phyloP scores from a whole-genome alignment of 345 rosid species.

The Mercurialis annua region DNA sequence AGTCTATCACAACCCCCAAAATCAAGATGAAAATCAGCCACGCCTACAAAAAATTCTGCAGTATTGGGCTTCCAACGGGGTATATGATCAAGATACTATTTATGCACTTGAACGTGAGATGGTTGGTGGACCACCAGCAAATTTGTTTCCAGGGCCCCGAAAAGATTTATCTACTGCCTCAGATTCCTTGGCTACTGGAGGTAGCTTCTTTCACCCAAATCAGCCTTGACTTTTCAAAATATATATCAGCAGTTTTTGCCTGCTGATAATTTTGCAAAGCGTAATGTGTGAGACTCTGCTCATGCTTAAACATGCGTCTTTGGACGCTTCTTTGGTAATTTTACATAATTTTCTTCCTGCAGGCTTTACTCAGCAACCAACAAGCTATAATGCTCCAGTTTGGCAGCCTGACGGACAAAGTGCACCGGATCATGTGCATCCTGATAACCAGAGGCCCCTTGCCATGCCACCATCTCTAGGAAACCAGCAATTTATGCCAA shows the following conservation, averaged over 20 bases:
- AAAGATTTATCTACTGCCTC: slow-evolving; percentile 46
- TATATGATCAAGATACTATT: slow-evolving; percentile 81
- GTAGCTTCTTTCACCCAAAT: slow-evolving; percentile 16
- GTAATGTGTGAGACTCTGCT: background rate
- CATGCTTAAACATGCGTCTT: background rate
- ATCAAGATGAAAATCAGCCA: slow-evolving; percentile 81
- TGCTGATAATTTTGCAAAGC: background rate
- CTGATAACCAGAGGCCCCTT: slow-evolving; percentile 37
- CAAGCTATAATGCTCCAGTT: slow-evolving; percentile 37
- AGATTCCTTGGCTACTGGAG: slow-evolving; percentile 38
- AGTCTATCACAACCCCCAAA: slow-evolving; percentile 76
- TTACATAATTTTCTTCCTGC: background rate
- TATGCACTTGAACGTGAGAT: slow-evolving; percentile 79
- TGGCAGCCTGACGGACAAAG: slow-evolving; percentile 65
- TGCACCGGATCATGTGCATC: slow-evolving; percentile 48
- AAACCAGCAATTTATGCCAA: slow-evolving; percentile 64
- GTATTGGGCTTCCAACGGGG: slow-evolving; percentile 97
- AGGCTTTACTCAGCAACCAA: slow-evolving; percentile 27
- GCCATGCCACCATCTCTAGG: slow-evolving; percentile 39
- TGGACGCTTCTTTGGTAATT: background rate
- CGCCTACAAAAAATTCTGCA: slow-evolving; percentile 87
- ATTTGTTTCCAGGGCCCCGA: slow-evolving; percentile 50
- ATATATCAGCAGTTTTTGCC: background rate
- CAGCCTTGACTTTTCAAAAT: too few species aligned
- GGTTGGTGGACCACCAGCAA: slow-evolving; percentile 60